These are phyloP conservation scores for Glycine soja DNA, from an alignment of 306 rosid species.

Conservation along the genomic window DNA sequence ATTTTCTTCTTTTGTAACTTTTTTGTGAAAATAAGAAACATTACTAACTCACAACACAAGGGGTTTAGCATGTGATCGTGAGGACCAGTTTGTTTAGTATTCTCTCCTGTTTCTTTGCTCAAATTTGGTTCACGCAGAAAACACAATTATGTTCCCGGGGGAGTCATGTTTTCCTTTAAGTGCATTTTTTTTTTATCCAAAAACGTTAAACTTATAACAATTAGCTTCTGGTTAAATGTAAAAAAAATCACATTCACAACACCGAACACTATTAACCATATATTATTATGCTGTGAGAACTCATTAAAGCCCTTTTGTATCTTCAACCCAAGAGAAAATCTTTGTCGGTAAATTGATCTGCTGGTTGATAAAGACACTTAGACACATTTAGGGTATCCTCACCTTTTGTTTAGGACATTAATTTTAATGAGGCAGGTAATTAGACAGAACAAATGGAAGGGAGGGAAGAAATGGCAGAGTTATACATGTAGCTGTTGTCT, in stretches of 20 bases:
- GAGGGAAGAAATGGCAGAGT: background rate
- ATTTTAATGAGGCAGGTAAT: background rate
- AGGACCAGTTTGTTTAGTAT: background rate
- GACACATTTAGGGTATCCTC: background rate
- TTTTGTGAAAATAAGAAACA: background rate
- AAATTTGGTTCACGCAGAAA: background rate
- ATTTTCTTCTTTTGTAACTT: slow-evolving; percentile 1
- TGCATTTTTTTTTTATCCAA: too few relatives aligned
- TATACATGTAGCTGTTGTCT: too few relatives aligned
- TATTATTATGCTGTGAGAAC: too few relatives aligned
- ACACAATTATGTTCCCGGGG: too few relatives aligned
- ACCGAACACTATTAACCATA: too few relatives aligned
- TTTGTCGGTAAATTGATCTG: background rate
- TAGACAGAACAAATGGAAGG: background rate
- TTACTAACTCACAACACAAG: background rate
- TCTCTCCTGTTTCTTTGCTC: background rate
- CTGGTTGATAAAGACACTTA: background rate
- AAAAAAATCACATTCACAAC: too few relatives aligned
- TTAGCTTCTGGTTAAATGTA: too few relatives aligned
- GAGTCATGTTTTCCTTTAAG: too few relatives aligned
- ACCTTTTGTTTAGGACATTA: background rate
- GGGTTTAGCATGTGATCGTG: background rate
- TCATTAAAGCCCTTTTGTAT: too few relatives aligned
- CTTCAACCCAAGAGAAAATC: too few relatives aligned
- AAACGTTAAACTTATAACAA: too few relatives aligned